Percentiles rank a stretch among this genome's conserved stretches.
Conservation (phyloP, 805 yeast genomes). For the Saccharomycopsis guyanensis region DNA sequence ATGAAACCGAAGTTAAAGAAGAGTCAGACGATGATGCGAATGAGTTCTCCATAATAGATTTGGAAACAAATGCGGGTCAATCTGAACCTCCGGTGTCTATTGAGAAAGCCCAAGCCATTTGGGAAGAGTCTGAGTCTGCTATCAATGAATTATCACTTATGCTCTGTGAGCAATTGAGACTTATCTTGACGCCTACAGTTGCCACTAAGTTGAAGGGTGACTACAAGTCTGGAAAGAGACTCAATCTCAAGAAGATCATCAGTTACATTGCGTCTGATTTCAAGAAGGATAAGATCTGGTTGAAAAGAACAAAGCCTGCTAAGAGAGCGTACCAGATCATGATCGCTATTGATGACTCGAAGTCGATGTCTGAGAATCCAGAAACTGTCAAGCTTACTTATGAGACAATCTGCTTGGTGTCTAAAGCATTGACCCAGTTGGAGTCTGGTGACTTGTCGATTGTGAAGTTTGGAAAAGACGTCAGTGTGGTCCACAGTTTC, state of each 20-base stretch:
- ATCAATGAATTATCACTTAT: constrained; percentile 84
- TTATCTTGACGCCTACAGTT: constrained; percentile 89
- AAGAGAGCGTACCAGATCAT: constrained; percentile 95
- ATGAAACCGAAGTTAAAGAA: constrained; percentile 28
- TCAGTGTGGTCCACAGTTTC: constrained; percentile 83
- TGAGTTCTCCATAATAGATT: constrained; percentile 17
- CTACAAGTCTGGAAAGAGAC: constrained; percentile 92
- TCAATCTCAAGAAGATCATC: constrained; percentile 95
- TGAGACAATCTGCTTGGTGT: constrained; percentile 87
- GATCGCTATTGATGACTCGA: constrained; percentile 96
- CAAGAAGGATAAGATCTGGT: constrained; percentile 97
- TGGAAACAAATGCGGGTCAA: constrained; percentile 25
- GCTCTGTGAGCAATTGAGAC: constrained; percentile 84
- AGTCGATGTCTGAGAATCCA: constrained; percentile 87
- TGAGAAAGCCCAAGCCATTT: constrained; percentile 66
- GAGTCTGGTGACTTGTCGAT: constrained; percentile 92
- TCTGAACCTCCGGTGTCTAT: constrained; percentile 40
- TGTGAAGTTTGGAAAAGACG: constrained; percentile 81
- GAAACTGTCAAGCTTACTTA: constrained; percentile 85
- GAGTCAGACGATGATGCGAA: constrained; percentile 20
- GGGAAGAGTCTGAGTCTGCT: constrained; percentile 78
- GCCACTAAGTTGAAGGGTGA: constrained; percentile 96
- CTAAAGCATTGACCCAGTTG: constrained; percentile 86
- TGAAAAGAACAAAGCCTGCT: constrained; percentile 93
- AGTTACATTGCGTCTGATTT: constrained; percentile 97